These are phyloP conservation scores for Backusella tarrabulga DNA, from an alignment of 192 early-diverging fungal species.

Conservation along the genomic window DNA sequence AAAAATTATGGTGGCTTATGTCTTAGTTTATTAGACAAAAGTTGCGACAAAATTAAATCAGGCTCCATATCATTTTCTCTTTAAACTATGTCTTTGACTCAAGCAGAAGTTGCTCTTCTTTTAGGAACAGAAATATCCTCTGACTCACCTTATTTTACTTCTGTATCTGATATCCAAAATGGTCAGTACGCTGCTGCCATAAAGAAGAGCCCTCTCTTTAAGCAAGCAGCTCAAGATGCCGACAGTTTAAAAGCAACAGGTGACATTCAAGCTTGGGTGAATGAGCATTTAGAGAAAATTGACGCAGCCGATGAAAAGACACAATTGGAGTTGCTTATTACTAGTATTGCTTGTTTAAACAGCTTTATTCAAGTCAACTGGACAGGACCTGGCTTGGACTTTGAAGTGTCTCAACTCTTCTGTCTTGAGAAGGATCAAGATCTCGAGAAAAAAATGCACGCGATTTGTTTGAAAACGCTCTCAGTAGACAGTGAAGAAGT, in stretches of 20 bases:
- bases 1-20: neutral
- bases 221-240: neutral
- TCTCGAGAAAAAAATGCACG: slow-evolving; percentile 28
- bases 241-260: neutral
- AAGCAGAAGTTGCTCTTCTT: slow-evolving; percentile 6
- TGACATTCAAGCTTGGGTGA: slow-evolving; percentile 2
- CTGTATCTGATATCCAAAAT: neutral
- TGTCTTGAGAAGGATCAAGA: slow-evolving; percentile 40
- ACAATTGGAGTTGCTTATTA: slow-evolving; percentile 41
- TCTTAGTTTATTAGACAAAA: neutral
- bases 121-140: neutral
- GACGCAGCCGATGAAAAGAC: neutral
- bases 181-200: slow-evolving; percentile 1
- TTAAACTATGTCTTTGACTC: neutral
- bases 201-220: slow-evolving; percentile 1
- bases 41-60: neutral
- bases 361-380: slow-evolving; percentile 84
- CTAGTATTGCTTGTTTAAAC: slow-evolving; percentile 73
- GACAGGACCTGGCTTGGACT: slow-evolving; percentile 79
- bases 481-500: slow-evolving; percentile 81
- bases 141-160: neutral
- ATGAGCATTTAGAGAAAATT: neutral
- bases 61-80: neutral
- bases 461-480: slow-evolving; percentile 48
- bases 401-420: slow-evolving; percentile 60